phyloP scores from a whole-genome alignment of 1,284 basidiomycete genomes.

The Marasmius sp. region DNA sequence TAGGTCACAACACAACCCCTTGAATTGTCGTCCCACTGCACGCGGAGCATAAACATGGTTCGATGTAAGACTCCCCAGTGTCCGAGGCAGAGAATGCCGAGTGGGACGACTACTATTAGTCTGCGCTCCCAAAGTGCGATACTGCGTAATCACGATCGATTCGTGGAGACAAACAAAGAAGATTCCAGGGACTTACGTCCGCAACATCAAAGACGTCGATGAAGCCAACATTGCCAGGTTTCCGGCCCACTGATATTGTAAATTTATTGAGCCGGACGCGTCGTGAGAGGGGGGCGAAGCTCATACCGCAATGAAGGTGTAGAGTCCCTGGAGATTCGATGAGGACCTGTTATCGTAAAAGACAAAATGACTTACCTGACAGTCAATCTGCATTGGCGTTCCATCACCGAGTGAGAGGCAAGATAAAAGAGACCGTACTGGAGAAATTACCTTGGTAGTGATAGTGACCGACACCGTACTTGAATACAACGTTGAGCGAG shows the following conservation, averaged over 20 bases:
- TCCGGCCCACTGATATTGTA: constrained; percentile 48
- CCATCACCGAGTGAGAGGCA: too few relatives aligned
- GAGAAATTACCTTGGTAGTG: constrained; percentile 39
- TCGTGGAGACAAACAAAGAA: background rate
- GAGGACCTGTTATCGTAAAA: constrained; percentile 5
- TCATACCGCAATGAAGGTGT: constrained; percentile 66
- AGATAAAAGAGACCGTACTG: too few relatives aligned
- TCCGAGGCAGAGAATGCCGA: constrained; percentile 54
- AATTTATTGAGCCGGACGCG: background rate
- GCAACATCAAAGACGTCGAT: constrained; percentile 68
- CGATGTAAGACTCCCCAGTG: constrained; percentile 70
- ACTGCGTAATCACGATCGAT: constrained; percentile 31
- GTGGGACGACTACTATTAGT: constrained; percentile 43
- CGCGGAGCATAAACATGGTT: constrained; percentile 64
- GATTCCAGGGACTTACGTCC: constrained; percentile 46
- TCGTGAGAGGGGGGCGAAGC: background rate
- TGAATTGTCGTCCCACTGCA: constrained; percentile 44
- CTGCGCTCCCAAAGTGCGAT: constrained; percentile 71
- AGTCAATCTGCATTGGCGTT: constrained; percentile 50
- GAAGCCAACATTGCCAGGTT: constrained; percentile 65
- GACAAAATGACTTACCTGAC: constrained; percentile 40
- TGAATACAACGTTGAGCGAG: background rate
- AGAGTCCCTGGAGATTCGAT: constrained; percentile 46
- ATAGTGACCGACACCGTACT: constrained; percentile 61
- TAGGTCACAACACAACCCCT: constrained; percentile 49